Base-by-base conservation (phyloP, 345 rosid genomes). In the Euphorbia lathyris region DNA sequence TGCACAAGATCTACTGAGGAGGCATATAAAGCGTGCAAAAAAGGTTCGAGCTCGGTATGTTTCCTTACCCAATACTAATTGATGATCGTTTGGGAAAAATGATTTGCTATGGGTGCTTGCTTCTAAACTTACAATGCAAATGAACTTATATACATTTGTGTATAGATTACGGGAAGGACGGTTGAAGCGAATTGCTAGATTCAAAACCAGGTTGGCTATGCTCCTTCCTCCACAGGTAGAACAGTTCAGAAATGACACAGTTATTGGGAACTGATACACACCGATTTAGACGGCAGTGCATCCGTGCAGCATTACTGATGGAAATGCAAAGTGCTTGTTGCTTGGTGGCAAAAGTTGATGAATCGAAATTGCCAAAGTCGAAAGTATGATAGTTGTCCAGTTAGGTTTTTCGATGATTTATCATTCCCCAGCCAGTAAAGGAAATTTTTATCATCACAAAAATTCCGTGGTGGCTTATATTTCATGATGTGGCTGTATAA, bases 141-240 rank as follows among this genome's bases (percentile, higher is more conserved):
- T 47, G 63, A 40, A n/a, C 22, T 40, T 30, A 30, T 32, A 50
- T 19, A 26, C 45, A 48, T 75, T 47, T 52, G 53, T 61, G 55
- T 78, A 61, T 72, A 95, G 97, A 74, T 80, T 90, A 51, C 82
- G 84, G 75, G 89, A 84, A 78, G 90, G 85, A 74, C 85, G 97
- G 67, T 43, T 71, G 74, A 88, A 80, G 66, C 85, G 91, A 70
- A 95, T 92, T 32, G 90, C 85, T 27, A 90, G 99, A 81, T 92
- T 86, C 85, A 88, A 83, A 86, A 79, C 77, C 40, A 86, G 98
- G 82, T 78, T 95, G 12, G 86, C 88, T 65, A 93, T 92, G 72
- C 88, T 95, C 69, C 88, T 95, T 67, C 96, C 97, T 27, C 90
- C 82, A 7, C 81, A 80, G 19, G 80, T 78, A 52, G 97, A 92